These are phyloP conservation scores for Chaetoceros muelleri DNA, from an alignment of 108 stramenopile species.

Conservation along the genomic window DNA sequence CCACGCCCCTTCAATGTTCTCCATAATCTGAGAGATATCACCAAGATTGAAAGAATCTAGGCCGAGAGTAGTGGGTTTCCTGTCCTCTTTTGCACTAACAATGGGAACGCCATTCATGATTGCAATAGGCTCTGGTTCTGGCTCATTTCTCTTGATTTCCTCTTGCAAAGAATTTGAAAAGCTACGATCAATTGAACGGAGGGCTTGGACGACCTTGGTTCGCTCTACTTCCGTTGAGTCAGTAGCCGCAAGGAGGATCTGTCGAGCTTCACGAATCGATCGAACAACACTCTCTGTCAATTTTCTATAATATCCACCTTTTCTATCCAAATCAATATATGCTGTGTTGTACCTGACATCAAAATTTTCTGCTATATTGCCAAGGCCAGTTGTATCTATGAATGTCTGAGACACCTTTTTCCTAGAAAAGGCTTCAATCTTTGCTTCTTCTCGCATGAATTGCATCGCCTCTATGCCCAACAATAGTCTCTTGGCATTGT, in stretches of 20 bases:
- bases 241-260: slow-evolving; percentile 64
- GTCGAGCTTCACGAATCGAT: slow-evolving; percentile 75
- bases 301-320: slow-evolving; percentile 52
- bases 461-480: slow-evolving; percentile 80
- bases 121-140: slow-evolving; percentile 28
- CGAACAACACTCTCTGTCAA: slow-evolving; percentile 79
- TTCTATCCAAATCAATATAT: slow-evolving; percentile 61
- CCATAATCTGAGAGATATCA: slow-evolving; percentile 44
- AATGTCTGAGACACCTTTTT: slow-evolving; percentile 53
- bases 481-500: slow-evolving; percentile 62
- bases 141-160: slow-evolving; percentile 17
- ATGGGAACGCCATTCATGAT: slow-evolving; percentile 43
- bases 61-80: slow-evolving; percentile 18
- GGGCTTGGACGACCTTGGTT: slow-evolving; percentile 50
- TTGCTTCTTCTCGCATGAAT: slow-evolving; percentile 65
- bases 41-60: slow-evolving; percentile 51
- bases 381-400: slow-evolving; percentile 75
- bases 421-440: slow-evolving; percentile 42
- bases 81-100: slow-evolving; percentile 19
- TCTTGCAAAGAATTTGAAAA: slow-evolving; percentile 50
- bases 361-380: slow-evolving; percentile 57
- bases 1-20: slow-evolving; percentile 65
- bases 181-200: slow-evolving; percentile 49
- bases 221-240: slow-evolving; percentile 47
- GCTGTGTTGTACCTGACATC: slow-evolving; percentile 80